Evolutionary conservation across 805 yeast species (phyloP).

Genomic region (Brettanomyces custersianus): DNA sequence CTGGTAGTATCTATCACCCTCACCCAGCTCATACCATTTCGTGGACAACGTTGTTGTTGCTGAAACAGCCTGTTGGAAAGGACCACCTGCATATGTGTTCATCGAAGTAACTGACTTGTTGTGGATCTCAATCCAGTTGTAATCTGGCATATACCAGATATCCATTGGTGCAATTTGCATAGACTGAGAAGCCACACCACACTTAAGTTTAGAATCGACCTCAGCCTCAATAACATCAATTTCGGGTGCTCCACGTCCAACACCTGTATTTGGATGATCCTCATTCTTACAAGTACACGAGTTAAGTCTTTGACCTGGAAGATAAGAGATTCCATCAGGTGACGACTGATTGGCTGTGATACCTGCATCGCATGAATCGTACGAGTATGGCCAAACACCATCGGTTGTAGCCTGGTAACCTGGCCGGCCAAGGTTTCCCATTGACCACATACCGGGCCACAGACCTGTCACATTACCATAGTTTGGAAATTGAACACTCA

Average conservation of each 20-base stretch:
- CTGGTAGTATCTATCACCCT: constrained; percentile 47
- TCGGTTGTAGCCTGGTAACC: constrained; percentile 83
- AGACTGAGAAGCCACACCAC: constrained; percentile 85
- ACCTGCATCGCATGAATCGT: constrained; percentile 85
- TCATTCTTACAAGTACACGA: constrained; percentile 74
- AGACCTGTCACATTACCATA: constrained; percentile 71
- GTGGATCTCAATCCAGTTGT: constrained; percentile 64
- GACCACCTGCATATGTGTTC: constrained; percentile 90
- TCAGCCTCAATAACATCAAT: constrained; percentile 89
- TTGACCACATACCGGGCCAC: constrained; percentile 96
- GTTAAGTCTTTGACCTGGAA: constrained; percentile 76
- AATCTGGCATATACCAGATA: constrained; percentile 90
- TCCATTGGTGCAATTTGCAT: constrained; percentile 90
- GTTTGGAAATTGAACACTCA: constrained; percentile 72
- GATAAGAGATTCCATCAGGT: constrained; percentile 76
- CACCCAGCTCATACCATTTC: constrained; percentile 71
- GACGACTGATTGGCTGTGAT: constrained; percentile 91
- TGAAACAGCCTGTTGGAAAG: constrained; percentile 87
- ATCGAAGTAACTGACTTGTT: constrained; percentile 63
- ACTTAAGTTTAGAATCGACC: constrained; percentile 38
- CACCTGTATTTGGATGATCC: constrained; percentile 82
- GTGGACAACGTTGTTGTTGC: constrained; percentile 71
- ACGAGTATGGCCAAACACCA: constrained; percentile 93
- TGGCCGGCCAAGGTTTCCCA: constrained; percentile 90
- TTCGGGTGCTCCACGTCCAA: constrained; percentile 94